Base-by-base conservation (phyloP, 371 early-diverging fungal species). In the Dichotomocladium elegans region DNA sequence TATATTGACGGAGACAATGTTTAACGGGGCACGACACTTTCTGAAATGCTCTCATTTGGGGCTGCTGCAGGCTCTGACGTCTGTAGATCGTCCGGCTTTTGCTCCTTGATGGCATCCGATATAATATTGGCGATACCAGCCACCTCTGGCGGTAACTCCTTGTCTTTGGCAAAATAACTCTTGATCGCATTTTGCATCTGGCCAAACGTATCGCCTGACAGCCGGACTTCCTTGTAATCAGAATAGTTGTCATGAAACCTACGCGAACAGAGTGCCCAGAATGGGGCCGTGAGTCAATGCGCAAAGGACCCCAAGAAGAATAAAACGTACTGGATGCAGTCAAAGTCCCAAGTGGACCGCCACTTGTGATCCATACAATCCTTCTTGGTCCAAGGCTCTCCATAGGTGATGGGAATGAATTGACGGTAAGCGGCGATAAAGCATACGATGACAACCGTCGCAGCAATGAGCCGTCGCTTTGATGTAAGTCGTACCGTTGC, bases 391-490 rank as follows among this genome's bases (percentile, higher is more conserved):
- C 94, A 93, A 14, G 83, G 66, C 11, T 82, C 80, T 46, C 93
- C 96, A 70, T 96, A 98, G 1, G 89, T 82, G 14, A 97, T 56
- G 5, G 95, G 92, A 30, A 89, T 72, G 56, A 93, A 92, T 55
- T 62, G 53, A 41, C 75, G 72, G 68, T 89, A 85, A 50, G 80
- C 75, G 55, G 70, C 66, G 52, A 78, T 68, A 40, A 77, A 73
- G 14, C 71, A 56, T 5, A 80, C 27, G 33, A 85, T 71, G 24
- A 87, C 57, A 1, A 83, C 27, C 19, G 66, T 47, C 41, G 85
- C 73, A 1, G 75, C 70, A 11, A 79, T 65, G 6, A 83, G 64
- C 25, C 89, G 74, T 29, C 60, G 55, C 17, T 58, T 48, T 27
- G 53, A 49, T 11, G 69, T 66, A n/a, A 91, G 55, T 19, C 85